Evolutionary conservation across 805 yeast species (phyloP).

Genomic region (Pichia nanzhaoensis): DNA sequence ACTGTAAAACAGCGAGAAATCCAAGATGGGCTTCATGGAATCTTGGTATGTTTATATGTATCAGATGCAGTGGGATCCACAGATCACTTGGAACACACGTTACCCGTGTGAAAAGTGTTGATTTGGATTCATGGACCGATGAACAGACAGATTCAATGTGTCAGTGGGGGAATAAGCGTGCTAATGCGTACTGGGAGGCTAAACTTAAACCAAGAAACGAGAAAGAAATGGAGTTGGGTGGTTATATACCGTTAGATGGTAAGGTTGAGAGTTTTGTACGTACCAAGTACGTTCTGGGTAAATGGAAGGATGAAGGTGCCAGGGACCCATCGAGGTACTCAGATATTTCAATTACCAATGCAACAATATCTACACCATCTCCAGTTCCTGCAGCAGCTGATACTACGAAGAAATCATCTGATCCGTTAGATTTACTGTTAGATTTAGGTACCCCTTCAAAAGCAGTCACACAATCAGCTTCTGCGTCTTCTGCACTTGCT

Average conservation of each 20-base stretch:
- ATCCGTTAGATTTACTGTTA: conserved; percentile 8
- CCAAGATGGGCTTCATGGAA: conserved; percentile 99
- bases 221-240: conserved; percentile 13
- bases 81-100: conserved; percentile 95
- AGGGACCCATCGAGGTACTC: conserved; percentile 38
- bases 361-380: conserved; percentile 11
- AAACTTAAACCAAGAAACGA: conserved; percentile 27
- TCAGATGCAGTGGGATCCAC: conserved; percentile 93
- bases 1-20: conserved; percentile 81
- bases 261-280: conserved; percentile 86
- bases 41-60: conserved; percentile 86
- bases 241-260: conserved; percentile 71
- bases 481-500: conserved; percentile 1
- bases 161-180: conserved; percentile 77
- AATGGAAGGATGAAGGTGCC: conserved; percentile 61
- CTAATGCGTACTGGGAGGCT: conserved; percentile 81
- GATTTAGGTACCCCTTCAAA: conserved; percentile 3
- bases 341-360: conserved; percentile 34
- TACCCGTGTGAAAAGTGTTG: conserved; percentile 86
- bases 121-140: conserved; percentile 94
- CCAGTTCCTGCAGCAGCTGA: conserved; percentile 3
- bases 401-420: neutral
- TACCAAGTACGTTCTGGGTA: conserved; percentile 84
- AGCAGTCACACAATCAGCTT: neutral
- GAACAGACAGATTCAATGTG: conserved; percentile 81